Base-by-base conservation (phyloP, 2,329 filamentous ascomycete genomes). In the Exophiala lecanii-corni region DNA sequence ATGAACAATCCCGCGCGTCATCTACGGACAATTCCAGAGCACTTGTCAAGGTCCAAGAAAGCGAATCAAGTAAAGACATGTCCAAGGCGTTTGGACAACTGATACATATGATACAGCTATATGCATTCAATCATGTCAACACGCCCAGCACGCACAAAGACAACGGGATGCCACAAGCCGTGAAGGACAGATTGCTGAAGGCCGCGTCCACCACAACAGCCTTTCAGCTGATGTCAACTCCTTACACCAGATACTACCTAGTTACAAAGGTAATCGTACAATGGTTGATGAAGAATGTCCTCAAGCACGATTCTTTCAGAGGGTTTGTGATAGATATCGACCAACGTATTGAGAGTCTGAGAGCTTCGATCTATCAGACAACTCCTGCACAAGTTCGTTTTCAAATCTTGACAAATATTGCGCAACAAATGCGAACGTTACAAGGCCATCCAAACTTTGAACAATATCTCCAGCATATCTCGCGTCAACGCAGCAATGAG, bases 251-350 rank as follows among this genome's bases (percentile, higher is more conserved):
- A 16, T 55, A 42, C 36, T 42, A 44, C 25, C 37, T 55, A n/a
- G 43, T 53, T 6, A 39, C 43, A 32, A 55, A 53, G 39, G 20
- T 55, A 36, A 51, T 55, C 10, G 15, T 53, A 13, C 47, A 49
- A 16, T 53, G 43, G 39, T 34, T 55, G 9, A 35, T 45, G n/a
- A 39, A 37, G 20, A 38, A 39, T 13, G 36, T 53, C 9, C 46
- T 53, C 15, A 47, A 37, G 36, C 40, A 44, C 18, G 43, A 45
- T 31, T 18, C 41, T 28, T 55, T 55, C 30, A 30, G 35, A 23
- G 52, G 52, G 3, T 42, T 55, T 17, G 43, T 53, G 31, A 6
- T 13, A 12, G 30, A 49, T 9, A 36, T 43, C 25, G 52, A 55
- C 36, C 17, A 38, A 3, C 16, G 26, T 28, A 46, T 55, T 26